Conservation (phyloP, 306 rosid species). For the Corylus avellana region DNA sequence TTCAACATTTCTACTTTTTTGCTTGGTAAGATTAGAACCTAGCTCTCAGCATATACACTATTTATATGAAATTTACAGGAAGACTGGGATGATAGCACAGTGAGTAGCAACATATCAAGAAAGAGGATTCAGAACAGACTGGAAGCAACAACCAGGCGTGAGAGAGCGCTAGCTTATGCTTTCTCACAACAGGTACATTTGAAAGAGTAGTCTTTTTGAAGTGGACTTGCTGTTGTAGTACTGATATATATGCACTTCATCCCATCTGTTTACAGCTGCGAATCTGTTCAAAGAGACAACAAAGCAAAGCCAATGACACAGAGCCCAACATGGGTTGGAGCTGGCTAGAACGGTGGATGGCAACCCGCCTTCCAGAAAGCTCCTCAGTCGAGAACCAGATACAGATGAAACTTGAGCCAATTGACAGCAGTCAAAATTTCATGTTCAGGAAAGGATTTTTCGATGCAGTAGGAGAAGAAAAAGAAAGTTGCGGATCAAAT, state of each 20-base stretch:
- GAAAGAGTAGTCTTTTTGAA: neutral
- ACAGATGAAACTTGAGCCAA: conserved; percentile 42
- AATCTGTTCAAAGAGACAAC: conserved; percentile 74
- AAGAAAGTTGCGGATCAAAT: conserved; percentile 93
- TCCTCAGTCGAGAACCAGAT: conserved; percentile 53
- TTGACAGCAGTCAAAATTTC: conserved; percentile 32
- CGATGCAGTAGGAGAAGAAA: conserved; percentile 66
- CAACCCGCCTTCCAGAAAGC: conserved; percentile 74
- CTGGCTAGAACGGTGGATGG: conserved; percentile 99
- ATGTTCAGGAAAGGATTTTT: conserved; percentile 41
- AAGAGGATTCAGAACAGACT: conserved; percentile 80
- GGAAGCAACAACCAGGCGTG: conserved; percentile 87
- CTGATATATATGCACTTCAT: neutral
- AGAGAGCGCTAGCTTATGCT: conserved; percentile 96
- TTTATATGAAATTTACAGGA: conserved; percentile 52
- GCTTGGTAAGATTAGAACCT: neutral
- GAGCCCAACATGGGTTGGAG: conserved; percentile 89
- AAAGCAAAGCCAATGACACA: conserved; percentile 36
- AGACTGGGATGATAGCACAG: conserved; percentile 95
- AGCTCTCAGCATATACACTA: neutral
- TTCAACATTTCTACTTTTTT: neutral
- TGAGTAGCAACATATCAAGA: conserved; percentile 81
- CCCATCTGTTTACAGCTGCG: conserved; percentile 50
- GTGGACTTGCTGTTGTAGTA: too few species aligned
- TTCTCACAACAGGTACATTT: conserved; percentile 85